Base-by-base conservation (phyloP, 352 stramenopile species). In the Pseudoperonospora humuli region DNA sequence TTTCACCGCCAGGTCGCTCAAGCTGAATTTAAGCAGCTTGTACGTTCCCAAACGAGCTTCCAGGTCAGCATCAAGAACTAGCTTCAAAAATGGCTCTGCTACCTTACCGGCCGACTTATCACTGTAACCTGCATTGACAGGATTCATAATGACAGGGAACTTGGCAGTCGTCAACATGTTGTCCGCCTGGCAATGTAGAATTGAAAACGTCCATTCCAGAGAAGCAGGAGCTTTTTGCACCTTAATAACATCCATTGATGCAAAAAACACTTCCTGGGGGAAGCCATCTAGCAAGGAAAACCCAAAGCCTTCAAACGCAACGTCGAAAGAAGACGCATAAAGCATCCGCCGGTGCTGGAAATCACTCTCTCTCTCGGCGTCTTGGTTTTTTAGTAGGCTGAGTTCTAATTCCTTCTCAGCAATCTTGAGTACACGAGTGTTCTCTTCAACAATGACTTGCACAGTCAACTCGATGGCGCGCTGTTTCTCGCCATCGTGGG, bases 91-190 rank as follows among this genome's bases (percentile, higher is more conserved):
- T 1, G 81, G 81, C 25, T 78, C 66, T 5, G 63, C 48, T 11
- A 73, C 60, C 21, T 84, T 78, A 13, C 74, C 75, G 19, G 73
- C 50, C 1, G 70, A 66, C 49, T 74, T 85, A 47, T 83, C 75
- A 61, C 76, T 90, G 46, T 86, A 93, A 3, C 81, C 81, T 3
- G 76, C 68, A 40, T 85, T 75, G 3, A 86, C 60, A 3, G 78
- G 81, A 57, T 87, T 88, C 49, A 93, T 53, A 18, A 93, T 86
- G 5, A 91, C 81, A 6, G 81, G 76, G 57, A 90, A 93, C 44
- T 85, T 84, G 1, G 81, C 77, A 13, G 53, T 81, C 11, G 70
- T 48, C 13, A 93, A 57, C 81, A 93, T 93, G 56, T 93, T 86
- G 42, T 93, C 81, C 14, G 89, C 51, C 59, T 93, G 81, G 15